A percentile compares a stretch with the other conserved stretches of the same genome.
Evolutionary conservation across 2,329 filamentous ascomycete genomes (phyloP).

Genomic region (Lasiodiplodia sp.): DNA sequence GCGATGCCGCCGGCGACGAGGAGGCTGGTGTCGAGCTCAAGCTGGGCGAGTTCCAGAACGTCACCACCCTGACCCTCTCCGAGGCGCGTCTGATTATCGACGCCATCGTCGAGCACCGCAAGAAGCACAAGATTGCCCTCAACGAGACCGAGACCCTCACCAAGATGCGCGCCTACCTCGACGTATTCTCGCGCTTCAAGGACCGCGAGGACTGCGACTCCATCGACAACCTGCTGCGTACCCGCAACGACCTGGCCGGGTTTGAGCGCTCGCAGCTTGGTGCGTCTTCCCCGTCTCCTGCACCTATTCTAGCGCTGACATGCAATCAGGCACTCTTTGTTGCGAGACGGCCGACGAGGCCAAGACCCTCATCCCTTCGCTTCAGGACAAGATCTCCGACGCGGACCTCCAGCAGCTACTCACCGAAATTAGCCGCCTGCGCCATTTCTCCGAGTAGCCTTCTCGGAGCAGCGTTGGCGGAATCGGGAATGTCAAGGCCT

Average conservation of each 20-base stretch:
- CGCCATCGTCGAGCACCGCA: slow-evolving; percentile 81
- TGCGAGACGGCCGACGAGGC: slow-evolving; percentile 94
- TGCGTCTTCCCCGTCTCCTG: slow-evolving; percentile 50
- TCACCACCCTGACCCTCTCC: slow-evolving; percentile 89
- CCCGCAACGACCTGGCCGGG: slow-evolving; percentile 80
- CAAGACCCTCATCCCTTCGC: slow-evolving; percentile 89
- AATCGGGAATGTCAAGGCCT: background rate
- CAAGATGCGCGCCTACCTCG: slow-evolving; percentile 91
- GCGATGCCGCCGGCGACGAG: slow-evolving; percentile 66
- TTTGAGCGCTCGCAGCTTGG: slow-evolving; percentile 95
- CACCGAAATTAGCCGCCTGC: slow-evolving; percentile 87
- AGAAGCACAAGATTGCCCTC: slow-evolving; percentile 64
- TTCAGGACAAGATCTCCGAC: slow-evolving; percentile 89
- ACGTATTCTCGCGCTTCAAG: slow-evolving; percentile 95
- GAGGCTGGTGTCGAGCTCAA: slow-evolving; percentile 82
- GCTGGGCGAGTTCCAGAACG: slow-evolving; percentile 92
- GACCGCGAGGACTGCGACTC: slow-evolving; percentile 92
- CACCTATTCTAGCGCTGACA: slow-evolving; percentile 9
- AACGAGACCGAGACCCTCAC: slow-evolving; percentile 65
- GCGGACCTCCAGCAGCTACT: slow-evolving; percentile 87
- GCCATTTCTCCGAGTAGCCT: slow-evolving; percentile 47
- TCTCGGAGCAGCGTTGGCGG: background rate
- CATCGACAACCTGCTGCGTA: slow-evolving; percentile 85
- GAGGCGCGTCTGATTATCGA: slow-evolving; percentile 93
- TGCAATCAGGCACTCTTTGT: slow-evolving; percentile 77